These are phyloP conservation scores for Debaryomyces subglobosus DNA, from an alignment of 1,139 yeast species.

Conservation along the genomic window DNA sequence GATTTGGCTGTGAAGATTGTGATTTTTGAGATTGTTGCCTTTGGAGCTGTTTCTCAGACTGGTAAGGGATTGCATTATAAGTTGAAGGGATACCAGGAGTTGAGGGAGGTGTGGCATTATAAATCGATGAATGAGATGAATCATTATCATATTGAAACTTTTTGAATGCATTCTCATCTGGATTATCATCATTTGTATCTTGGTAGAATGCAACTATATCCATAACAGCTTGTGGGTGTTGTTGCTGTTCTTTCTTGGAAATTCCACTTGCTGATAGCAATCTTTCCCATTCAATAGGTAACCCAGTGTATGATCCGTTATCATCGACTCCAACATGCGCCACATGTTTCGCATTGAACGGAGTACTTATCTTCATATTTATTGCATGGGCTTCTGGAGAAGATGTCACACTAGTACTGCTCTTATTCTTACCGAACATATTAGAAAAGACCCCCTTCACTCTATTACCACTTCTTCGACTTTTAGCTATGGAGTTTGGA, in stretches of 20 bases:
- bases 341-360: conserved; percentile 86
- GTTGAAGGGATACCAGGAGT: conserved; percentile 29
- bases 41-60: conserved; percentile 6
- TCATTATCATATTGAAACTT: conserved; percentile 56
- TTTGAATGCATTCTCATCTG: conserved; percentile 73
- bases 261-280: conserved; percentile 85
- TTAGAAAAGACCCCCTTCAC: conserved; percentile 46
- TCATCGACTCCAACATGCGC: conserved; percentile 93
- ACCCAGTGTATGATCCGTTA: conserved; percentile 86
- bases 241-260: conserved; percentile 79
- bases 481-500: conserved; percentile 11
- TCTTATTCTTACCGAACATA: conserved; percentile 42
- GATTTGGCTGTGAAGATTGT: conserved; percentile 22
- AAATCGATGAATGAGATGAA: conserved; percentile 24
- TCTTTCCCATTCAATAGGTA: conserved; percentile 91
- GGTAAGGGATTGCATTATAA: conserved; percentile 16
- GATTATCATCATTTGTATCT: conserved; percentile 61
- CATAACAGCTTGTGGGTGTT: conserved; percentile 92
- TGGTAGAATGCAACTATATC: conserved; percentile 90
- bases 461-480: conserved; percentile 37
- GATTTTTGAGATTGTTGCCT: conserved; percentile 17
- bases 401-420: conserved; percentile 15
- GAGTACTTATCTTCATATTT: conserved; percentile 76
- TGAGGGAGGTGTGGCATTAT: conserved; percentile 27
- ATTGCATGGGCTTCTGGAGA: conserved; percentile 30